Evolutionary conservation across 192 early-diverging fungal genomes (phyloP).

Genomic region (Podila epigama): DNA sequence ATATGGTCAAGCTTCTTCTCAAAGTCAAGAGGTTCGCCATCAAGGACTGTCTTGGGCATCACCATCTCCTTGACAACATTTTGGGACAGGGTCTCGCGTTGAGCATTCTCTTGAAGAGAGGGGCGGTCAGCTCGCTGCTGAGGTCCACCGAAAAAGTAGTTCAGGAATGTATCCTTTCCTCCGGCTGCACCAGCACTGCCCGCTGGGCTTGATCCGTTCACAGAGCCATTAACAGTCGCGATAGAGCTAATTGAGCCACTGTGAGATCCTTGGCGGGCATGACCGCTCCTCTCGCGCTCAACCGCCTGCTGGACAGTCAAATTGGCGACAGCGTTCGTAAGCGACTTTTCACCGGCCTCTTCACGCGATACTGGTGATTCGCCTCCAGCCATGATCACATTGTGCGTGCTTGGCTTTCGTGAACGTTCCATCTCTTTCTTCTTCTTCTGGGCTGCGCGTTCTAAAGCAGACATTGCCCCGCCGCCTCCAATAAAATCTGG

Average conservation of each 20-base stretch:
- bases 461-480: slow-evolving; percentile 73
- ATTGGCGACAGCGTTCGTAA: slow-evolving; percentile 25
- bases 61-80: slow-evolving; percentile 48
- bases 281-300: slow-evolving; percentile 36
- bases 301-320: slow-evolving; percentile 52
- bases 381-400: slow-evolving; percentile 16
- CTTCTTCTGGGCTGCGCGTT: slow-evolving; percentile 73
- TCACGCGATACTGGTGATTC: slow-evolving; percentile 7
- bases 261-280: slow-evolving; percentile 6
- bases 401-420: slow-evolving; percentile 30
- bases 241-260: slow-evolving; percentile 26
- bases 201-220: slow-evolving; percentile 10
- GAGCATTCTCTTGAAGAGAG: slow-evolving; percentile 8
- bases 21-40: slow-evolving; percentile 39
- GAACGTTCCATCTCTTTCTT: slow-evolving; percentile 55
- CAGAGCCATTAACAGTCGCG: slow-evolving; percentile 11
- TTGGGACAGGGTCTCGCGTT: slow-evolving; percentile 13
- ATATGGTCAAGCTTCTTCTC: slow-evolving; percentile 30
- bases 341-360: slow-evolving; percentile 21
- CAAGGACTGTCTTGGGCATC: slow-evolving; percentile 49
- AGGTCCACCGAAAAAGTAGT: slow-evolving; percentile 58
- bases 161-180: slow-evolving; percentile 57
- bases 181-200: not conserved
- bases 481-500: slow-evolving; percentile 84
- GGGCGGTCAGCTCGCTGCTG: slow-evolving; percentile 41